Base-by-base conservation (phyloP, 1,284 basidiomycete species). In the Boletus subluridellus region DNA sequence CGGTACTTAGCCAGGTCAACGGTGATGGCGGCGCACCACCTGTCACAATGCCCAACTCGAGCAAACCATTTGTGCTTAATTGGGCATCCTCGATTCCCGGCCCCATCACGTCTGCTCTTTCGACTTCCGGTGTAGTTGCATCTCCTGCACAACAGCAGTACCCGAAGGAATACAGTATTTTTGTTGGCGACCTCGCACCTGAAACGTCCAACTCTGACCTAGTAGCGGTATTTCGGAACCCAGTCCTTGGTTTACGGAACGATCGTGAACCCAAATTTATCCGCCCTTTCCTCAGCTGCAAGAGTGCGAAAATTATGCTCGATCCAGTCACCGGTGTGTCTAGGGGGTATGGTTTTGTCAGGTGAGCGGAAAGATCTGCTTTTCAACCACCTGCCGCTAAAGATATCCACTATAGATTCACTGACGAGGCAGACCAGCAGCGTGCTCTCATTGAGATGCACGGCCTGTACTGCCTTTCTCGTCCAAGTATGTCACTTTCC, bases 271-370 rank as follows among this genome's bases (percentile, higher is more conserved):
- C 90, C 32, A 90, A 90, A 70, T 90, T 92, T 64, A 92, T 94
- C 57, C 81, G 86, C 12, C 90, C 91, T 2, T 95, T 95, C 76
- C 74, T 86, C 46, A 94, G 90, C 69, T 94, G 92, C 74, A 93
- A 92, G 77, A 94, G 91, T 70, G 93, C 93, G 35, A 95, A 95
- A 76, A 94, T 95, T 64, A 94, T 95, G 92, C 77, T 92, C 48
- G 93, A 95, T 73, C 90, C 92, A 10, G 83, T 88, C 41, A 93
- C 92, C 10, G 92, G 92, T 26, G 84, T 93, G n/a, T 93, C 90
- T 44, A 82, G 91, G 64, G 92, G 93, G 7, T 95, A 94, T 72
- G 92, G 92, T 30, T 95, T 95, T 68, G 92, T 95, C 37, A 82
- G 92, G 89, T 86, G 63, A 61, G 82, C 73, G 3, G 11, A 42